These are phyloP conservation scores for Aspergillus sp. DNA, from an alignment of 2,329 filamentous ascomycete species.

Conservation along the genomic window DNA sequence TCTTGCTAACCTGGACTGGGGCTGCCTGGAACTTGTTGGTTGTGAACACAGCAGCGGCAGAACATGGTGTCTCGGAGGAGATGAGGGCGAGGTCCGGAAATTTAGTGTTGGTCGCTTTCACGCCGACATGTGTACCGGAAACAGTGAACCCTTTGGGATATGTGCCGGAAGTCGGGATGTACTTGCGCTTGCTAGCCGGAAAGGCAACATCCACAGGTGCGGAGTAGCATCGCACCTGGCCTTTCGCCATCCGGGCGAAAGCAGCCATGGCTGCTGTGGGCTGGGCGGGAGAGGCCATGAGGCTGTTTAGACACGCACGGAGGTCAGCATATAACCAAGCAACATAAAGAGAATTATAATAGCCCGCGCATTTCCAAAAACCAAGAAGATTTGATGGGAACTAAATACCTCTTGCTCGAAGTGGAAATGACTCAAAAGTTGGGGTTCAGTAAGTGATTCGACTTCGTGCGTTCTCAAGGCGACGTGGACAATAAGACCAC, in stretches of 20 bases:
- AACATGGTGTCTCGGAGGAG: conserved; percentile 80
- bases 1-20: conserved; percentile 80
- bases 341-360: neutral
- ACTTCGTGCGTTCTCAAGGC: neutral
- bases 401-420: neutral
- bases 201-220: conserved; percentile 53
- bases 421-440: conserved; percentile 11
- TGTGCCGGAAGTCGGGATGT: conserved; percentile 78
- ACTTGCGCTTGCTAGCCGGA: conserved; percentile 82
- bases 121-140: conserved; percentile 84
- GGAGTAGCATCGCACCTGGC: conserved; percentile 46
- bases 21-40: conserved; percentile 98
- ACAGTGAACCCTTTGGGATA: conserved; percentile 90
- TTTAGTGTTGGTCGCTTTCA: conserved; percentile 88
- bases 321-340: neutral
- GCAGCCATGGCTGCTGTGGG: conserved; percentile 33
- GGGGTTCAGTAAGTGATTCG: neutral
- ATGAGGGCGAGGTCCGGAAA: conserved; percentile 90
- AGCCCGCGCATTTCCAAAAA: neutral
- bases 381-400: neutral
- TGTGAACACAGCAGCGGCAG: conserved; percentile 90
- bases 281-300: conserved; percentile 29
- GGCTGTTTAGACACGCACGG: neutral
- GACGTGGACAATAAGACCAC: conserved; percentile 8
- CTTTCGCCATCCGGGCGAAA: conserved; percentile 37